A percentile compares a stretch with the other conserved stretches of the same genome.
Evolutionary conservation across 169 alveolate species (phyloP).

Genomic region (Neospora caninum): DNA sequence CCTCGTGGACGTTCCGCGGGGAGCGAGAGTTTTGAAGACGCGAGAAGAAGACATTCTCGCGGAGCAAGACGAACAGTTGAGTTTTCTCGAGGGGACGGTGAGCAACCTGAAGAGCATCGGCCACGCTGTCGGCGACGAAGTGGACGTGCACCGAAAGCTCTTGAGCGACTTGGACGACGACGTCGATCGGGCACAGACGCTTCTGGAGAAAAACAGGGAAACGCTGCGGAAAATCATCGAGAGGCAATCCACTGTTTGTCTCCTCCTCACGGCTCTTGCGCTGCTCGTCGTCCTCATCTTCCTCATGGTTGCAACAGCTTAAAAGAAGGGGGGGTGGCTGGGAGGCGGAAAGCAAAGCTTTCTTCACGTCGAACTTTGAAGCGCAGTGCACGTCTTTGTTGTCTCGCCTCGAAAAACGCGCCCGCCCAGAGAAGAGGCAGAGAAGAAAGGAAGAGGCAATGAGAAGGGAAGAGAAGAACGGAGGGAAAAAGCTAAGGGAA

Average conservation of each 20-base stretch:
- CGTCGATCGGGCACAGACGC: neutral
- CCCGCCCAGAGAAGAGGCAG: neutral
- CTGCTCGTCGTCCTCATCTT: slow-evolving; percentile 15
- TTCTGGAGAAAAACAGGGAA: neutral
- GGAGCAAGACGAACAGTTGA: neutral
- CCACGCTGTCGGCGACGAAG: neutral
- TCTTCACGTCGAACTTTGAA: neutral
- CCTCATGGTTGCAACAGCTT: neutral
- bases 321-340: neutral
- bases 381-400: too few relatives aligned
- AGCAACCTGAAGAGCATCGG: slow-evolving; percentile 17
- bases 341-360: too few relatives aligned
- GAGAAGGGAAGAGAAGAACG: too few relatives aligned
- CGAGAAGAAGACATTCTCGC: neutral
- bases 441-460: too few relatives aligned
- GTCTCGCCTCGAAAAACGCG: neutral
- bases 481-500: too few relatives aligned
- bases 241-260: slow-evolving; percentile 2
- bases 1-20: neutral
- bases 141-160: slow-evolving; percentile 14
- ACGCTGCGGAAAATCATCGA: neutral
- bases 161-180: slow-evolving; percentile 11
- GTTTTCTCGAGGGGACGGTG: slow-evolving; percentile 17
- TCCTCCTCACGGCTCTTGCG: neutral
- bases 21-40: neutral